Evolutionary conservation across 208 protist genomes (phyloP).

Genomic region (Trypanosoma brucei): DNA sequence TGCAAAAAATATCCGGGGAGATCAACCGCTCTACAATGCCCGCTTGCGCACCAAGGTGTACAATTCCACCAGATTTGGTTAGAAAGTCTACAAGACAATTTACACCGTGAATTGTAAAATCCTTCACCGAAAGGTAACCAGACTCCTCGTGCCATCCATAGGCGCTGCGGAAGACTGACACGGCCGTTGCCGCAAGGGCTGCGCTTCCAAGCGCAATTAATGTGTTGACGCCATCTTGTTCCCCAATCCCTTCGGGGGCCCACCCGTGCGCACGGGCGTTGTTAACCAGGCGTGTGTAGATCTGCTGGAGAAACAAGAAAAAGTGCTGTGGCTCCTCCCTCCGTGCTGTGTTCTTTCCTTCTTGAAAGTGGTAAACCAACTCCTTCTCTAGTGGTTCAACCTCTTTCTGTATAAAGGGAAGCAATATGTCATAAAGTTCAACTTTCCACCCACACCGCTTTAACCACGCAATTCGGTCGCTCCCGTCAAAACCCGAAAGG

Average conservation of each 20-base stretch:
- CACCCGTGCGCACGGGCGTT: conserved; percentile 12
- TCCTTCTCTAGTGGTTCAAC: conserved; percentile 49
- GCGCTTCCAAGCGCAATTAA: conserved; percentile 17
- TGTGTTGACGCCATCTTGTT: not conserved
- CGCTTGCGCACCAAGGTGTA: conserved; percentile 11
- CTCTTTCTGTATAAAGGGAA: conserved; percentile 27
- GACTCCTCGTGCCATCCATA: conserved; percentile 46
- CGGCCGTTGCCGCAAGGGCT: conserved; percentile 20
- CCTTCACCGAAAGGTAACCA: conserved; percentile 12
- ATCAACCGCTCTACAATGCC: conserved; percentile 19
- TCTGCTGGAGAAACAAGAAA: conserved; percentile 56
- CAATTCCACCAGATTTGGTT: conserved; percentile 2
- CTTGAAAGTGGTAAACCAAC: conserved; percentile 64
- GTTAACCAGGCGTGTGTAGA: conserved; percentile 25
- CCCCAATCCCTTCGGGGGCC: not conserved
- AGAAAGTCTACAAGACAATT: conserved; percentile 26
- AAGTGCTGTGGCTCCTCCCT: conserved; percentile 64
- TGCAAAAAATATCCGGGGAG: conserved; percentile 18
- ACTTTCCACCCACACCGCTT: conserved; percentile 7
- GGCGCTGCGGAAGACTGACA: conserved; percentile 33
- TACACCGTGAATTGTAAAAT: conserved; percentile 23
- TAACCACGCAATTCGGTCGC: conserved; percentile 10
- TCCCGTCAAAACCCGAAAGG: not conserved
- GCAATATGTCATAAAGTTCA: conserved; percentile 23
- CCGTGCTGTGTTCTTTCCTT: conserved; percentile 35